A percentile compares a stretch with the other conserved stretches of the same genome.
Conservation (phyloP, 148 eudicot species). For the Pharnaceum exiguum region DNA sequence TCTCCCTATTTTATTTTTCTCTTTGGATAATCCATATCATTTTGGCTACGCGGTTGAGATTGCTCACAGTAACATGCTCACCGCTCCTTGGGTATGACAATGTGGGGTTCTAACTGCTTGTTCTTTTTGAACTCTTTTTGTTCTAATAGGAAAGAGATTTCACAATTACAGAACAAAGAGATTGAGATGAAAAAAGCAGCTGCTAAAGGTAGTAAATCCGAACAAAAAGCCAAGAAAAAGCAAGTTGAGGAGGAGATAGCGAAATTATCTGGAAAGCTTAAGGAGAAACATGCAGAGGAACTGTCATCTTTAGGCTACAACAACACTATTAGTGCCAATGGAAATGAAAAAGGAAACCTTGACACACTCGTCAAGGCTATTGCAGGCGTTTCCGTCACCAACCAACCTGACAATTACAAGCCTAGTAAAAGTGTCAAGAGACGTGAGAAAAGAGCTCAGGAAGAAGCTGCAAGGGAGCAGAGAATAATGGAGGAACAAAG, state of each 20-base stretch:
- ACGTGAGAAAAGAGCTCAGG: constrained; percentile 67
- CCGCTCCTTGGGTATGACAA: no score
- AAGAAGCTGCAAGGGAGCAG: constrained; percentile 73
- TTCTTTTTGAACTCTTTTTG: neutral
- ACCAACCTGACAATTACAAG: constrained; percentile 44
- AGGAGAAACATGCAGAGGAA: constrained; percentile 56
- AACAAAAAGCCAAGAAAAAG: constrained; percentile 75
- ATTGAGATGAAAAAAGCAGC: constrained; percentile 64
- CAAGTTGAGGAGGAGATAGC: constrained; percentile 71
- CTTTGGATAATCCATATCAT: no score
- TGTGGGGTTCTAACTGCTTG: neutral
- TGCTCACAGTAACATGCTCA: no score
- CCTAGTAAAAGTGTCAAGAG: constrained; percentile 66
- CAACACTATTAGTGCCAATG: constrained; percentile 18
- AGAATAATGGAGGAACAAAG: constrained; percentile 70
- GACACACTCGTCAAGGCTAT: constrained; percentile 61
- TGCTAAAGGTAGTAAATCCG: constrained; percentile 84
- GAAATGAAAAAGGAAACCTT: constrained; percentile 37
- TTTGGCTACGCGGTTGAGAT: no score
- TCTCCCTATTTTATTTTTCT: no score
- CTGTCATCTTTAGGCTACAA: constrained; percentile 57
- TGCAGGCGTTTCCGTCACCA: constrained; percentile 57
- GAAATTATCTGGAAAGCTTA: constrained; percentile 49
- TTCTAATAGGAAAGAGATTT: constrained; percentile 58
- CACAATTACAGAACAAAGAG: constrained; percentile 60